phyloP scores from a whole-genome alignment of 345 rosid species.

The Dipteronia sinensis region DNA sequence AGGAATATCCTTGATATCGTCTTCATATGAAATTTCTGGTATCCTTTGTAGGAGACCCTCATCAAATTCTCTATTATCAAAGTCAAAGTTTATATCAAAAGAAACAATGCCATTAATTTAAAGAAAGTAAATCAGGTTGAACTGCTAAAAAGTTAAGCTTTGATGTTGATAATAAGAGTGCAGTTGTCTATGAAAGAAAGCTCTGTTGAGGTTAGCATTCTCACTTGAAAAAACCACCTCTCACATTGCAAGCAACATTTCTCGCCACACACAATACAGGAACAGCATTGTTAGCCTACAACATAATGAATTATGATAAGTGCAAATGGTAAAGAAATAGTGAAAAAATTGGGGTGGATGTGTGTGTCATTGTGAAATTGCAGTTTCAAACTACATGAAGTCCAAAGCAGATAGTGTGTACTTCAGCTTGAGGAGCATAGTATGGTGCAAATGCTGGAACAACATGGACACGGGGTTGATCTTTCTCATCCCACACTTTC shows the following conservation, averaged over 20 bases:
- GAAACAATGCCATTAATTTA: slow-evolving; percentile 25
- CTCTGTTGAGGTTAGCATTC: slow-evolving; percentile 9
- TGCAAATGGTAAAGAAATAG: slow-evolving; percentile 15
- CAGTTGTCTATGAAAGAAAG: neutral
- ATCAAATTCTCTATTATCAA: slow-evolving; percentile 81
- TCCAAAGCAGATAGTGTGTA: slow-evolving; percentile 37
- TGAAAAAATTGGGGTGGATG: neutral
- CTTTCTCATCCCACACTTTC: slow-evolving; percentile 98
- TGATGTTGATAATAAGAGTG: slow-evolving; percentile 4
- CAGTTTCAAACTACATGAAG: slow-evolving; percentile 25
- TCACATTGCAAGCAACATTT: slow-evolving; percentile 95
- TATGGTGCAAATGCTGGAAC: slow-evolving; percentile 99
- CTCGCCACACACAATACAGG: slow-evolving; percentile 91
- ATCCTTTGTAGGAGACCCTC: slow-evolving; percentile 84
- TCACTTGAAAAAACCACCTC: slow-evolving; percentile 98
- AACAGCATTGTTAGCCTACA: slow-evolving; percentile 71
- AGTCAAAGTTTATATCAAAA: slow-evolving; percentile 23
- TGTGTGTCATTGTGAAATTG: slow-evolving; percentile 15
- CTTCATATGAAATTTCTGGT: slow-evolving; percentile 78
- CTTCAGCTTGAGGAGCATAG: slow-evolving; percentile 97
- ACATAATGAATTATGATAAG: slow-evolving; percentile 33
- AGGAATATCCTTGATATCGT: slow-evolving; percentile 68
- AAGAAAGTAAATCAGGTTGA: slow-evolving; percentile 18
- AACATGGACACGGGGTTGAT: slow-evolving; percentile 96
- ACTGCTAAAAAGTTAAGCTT: slow-evolving; percentile 12